Evolutionary conservation across 176 grass and related monocot genomes (phyloP), one percentile per base, ranked within the genome.

Genomic region (Stipa capillata): DNA sequence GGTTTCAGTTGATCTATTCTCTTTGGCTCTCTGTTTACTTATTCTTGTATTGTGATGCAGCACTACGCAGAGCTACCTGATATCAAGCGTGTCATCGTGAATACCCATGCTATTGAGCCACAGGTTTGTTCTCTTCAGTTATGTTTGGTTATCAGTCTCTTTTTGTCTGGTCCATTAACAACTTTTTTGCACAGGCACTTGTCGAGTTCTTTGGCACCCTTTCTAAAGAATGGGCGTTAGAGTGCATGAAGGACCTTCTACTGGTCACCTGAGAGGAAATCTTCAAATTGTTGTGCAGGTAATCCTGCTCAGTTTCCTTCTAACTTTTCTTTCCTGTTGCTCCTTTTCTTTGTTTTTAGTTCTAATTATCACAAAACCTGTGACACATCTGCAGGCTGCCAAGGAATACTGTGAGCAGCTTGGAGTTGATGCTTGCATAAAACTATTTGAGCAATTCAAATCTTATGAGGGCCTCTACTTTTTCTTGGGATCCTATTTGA

Each of bases 391-490:
- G 43, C 65, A 99, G 96, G 85, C 87, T 44, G 90, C 96, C 11
- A 99, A 99, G 75, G 96, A 99, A 87, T 99, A 95, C 66, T 84
- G 83, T 27, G 96, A 99, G n/a, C 96, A 99, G 35, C 66, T 99
- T 70, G 96, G 96, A 25, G 88, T 89, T 60, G 91, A 94, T 0
- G 82, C 91, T 27, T 97, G 95, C 75, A 94, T 97, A 66, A 97
- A 90, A 79, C 69, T 97, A 14, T 97, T 97, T 74, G 95, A 97
- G 65, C 95, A 97, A 84, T 97, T 97, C 81, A 94, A 97, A 91
- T 94, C 95, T 73, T 97, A 94, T 9, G 95, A 97, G 77, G 95
- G 95, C 44, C 95, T 97, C 14, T 97, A 97, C 91, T 97, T 97
- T 66, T 94, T 97, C 85, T 85, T 97, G 74, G 95, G 95, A 49